Conservation (phyloP, 768 basidiomycete species). For the Cubamyces lactineus region DNA sequence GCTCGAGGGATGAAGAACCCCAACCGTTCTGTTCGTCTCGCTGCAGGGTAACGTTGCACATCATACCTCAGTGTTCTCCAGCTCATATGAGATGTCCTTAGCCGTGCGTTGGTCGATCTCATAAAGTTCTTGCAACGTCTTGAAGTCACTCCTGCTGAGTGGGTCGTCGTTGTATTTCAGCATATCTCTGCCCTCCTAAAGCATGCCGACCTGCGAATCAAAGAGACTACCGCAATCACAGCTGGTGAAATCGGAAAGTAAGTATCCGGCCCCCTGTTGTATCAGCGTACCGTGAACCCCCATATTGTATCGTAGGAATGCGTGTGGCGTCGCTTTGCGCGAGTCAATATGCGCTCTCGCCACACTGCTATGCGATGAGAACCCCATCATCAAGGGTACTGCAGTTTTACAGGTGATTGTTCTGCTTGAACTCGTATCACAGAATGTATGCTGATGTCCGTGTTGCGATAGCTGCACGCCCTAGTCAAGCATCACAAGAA, state of each 20-base stretch:
- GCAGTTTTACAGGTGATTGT: conserved; percentile 66
- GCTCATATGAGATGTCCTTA: conserved; percentile 29
- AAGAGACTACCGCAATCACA: conserved; percentile 67
- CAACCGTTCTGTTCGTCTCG: conserved; percentile 62
- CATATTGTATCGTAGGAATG: conserved; percentile 39
- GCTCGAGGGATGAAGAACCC: conserved; percentile 53
- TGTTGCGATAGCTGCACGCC: conserved; percentile 51
- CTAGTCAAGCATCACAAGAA: conserved; percentile 63
- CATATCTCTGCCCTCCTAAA: conserved; percentile 55
- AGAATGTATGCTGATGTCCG: neutral
- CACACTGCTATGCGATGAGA: conserved; percentile 65
- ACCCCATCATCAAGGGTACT: conserved; percentile 68
- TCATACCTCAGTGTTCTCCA: neutral
- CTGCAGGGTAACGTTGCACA: conserved; percentile 60
- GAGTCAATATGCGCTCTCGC: conserved; percentile 65
- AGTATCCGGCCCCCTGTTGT: neutral
- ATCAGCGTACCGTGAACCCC: too few species aligned
- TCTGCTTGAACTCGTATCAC: too few species aligned
- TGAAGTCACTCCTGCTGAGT: conserved; percentile 36
- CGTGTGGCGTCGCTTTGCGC: conserved; percentile 55
- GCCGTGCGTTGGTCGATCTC: conserved; percentile 53
- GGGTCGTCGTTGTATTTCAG: conserved; percentile 46
- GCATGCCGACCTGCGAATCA: conserved; percentile 46
- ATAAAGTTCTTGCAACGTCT: conserved; percentile 46
- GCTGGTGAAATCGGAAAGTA: conserved; percentile 59